Base-by-base conservation (phyloP, 495 filamentous ascomycete genomes). In the Penicillium maclennaniae region DNA sequence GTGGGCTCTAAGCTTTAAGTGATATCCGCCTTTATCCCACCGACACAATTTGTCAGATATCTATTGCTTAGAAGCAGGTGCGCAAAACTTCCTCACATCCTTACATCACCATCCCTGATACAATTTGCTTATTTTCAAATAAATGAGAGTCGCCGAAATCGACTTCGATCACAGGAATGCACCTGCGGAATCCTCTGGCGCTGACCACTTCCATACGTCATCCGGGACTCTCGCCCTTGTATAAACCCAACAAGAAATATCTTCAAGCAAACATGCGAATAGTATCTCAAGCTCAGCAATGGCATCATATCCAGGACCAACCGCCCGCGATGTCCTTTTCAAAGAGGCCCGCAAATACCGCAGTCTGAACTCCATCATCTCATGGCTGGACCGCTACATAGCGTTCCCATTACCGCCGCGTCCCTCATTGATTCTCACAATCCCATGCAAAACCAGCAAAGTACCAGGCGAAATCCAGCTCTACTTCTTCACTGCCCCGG, bases 381-480 rank as follows among this genome's bases (percentile, higher is more conserved):
- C 61, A 49, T 45, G 50, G 42, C 47, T 61, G 19, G 61, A 65
- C 50, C 47, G 61, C 21, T 56, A 56, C 47, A 36, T 65, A 36
- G 58, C 58, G 1, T 54, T 27, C 17, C 61, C 59, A 3, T 48
- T 56, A 4, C 61, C 61, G 2, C 28, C 49, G 15, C 31, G 28
- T 1, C 53, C 59, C 8, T 31, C 27, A 5, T 25, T 56, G 12
- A 28, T 53, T 9, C 40, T 62, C n/a, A 50, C 55, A n/a, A 59
- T 65, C 37, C 62, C 58, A 15, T 51, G 53, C 21, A 59, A 40
- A 52, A 19, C 54, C 23, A 65, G 55, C 53, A 54, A 56, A 34
- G 9, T 25, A 0, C 50, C 55, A 0, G 59, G 62, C 9, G n/a
- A 19, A 37, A 65, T 65, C 16, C 9, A 53, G 2, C 59, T 62